A percentile compares a stretch with the other conserved stretches of the same genome.
Conservation (phyloP, 2,329 filamentous ascomycete species). For the Aspergillus sclerotialis region DNA sequence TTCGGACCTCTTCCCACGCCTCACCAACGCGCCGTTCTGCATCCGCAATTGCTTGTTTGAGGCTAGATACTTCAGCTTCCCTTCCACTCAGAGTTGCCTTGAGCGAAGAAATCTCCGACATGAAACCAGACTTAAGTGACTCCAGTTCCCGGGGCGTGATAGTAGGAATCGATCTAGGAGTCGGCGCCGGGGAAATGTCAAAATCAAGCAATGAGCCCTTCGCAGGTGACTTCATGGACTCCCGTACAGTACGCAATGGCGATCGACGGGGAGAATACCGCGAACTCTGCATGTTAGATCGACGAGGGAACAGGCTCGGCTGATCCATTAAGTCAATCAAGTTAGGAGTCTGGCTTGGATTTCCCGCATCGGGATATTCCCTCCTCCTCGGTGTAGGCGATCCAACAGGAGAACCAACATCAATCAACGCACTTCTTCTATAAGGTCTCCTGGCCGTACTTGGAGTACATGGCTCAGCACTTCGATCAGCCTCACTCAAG, state of each 20-base stretch:
- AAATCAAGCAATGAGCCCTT: constrained; percentile 75
- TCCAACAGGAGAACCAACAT: constrained; percentile 24
- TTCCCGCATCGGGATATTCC: constrained; percentile 36
- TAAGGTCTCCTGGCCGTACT: constrained; percentile 38
- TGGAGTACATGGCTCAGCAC: constrained; percentile 36
- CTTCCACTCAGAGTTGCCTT: constrained; percentile 87
- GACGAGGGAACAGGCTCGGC: constrained; percentile 49
- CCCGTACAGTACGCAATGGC: constrained; percentile 34
- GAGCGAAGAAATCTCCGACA: constrained; percentile 90
- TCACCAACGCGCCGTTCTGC: constrained; percentile 88
- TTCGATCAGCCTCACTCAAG: constrained; percentile 8
- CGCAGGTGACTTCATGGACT: constrained; percentile 30
- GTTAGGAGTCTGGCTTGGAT: constrained; percentile 60
- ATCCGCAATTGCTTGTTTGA: constrained; percentile 81
- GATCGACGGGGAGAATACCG: constrained; percentile 36
- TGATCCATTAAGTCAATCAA: constrained; percentile 87
- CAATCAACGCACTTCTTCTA: constrained; percentile 22
- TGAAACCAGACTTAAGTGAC: constrained; percentile 79
- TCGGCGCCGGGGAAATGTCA: constrained; percentile 88
- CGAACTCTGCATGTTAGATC: constrained; percentile 33
- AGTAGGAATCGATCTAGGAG: constrained; percentile 81
- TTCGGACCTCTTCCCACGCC: constrained; percentile 73
- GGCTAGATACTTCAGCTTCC: constrained; percentile 79
- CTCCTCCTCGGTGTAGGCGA: constrained; percentile 46
- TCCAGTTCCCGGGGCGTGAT: constrained; percentile 91